Conservation (phyloP, 1,284 basidiomycete species). For the Vanrija pseudolonga region DNA sequence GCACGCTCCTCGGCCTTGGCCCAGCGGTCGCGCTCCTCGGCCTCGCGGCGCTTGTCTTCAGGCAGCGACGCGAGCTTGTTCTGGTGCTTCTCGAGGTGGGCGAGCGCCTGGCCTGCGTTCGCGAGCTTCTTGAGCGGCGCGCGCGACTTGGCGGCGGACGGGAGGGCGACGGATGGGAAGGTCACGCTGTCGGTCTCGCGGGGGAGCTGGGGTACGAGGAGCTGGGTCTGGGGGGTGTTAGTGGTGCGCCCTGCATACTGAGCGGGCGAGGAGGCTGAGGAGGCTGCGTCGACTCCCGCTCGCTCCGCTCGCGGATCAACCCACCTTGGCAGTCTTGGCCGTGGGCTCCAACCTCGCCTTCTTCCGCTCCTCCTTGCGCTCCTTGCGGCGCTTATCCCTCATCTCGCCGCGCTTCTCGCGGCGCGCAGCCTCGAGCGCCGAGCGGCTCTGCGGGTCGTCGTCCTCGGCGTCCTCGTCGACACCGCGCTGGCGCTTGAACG, state of each 20-base stretch:
- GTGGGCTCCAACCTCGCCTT: slow-evolving; percentile 52
- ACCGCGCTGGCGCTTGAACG: slow-evolving; percentile 57
- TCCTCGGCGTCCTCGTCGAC: slow-evolving; percentile 44
- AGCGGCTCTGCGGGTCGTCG: slow-evolving; percentile 53
- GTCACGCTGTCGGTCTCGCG: slow-evolving; percentile 56
- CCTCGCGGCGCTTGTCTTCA: slow-evolving; percentile 70
- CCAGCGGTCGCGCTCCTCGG: slow-evolving; percentile 77
- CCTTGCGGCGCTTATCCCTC: slow-evolving; percentile 74
- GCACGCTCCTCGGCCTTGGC: slow-evolving; percentile 77
- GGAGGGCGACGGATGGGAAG: slow-evolving; percentile 62
- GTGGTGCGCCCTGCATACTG: too few relatives aligned
- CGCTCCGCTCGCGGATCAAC: slow-evolving; percentile 3
- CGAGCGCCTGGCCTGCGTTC: slow-evolving; percentile 77
- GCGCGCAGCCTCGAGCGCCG: slow-evolving; percentile 75
- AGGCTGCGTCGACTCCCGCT: slow-evolving; percentile 5
- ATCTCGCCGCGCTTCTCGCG: slow-evolving; percentile 70
- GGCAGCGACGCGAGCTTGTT: slow-evolving; percentile 67
- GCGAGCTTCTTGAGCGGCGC: slow-evolving; percentile 58
- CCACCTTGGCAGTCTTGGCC: slow-evolving; percentile 43
- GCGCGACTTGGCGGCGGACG: slow-evolving; percentile 51
- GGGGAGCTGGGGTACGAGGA: slow-evolving; percentile 58
- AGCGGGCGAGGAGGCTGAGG: background rate
- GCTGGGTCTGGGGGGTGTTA: slow-evolving; percentile 49
- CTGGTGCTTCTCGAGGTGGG: slow-evolving; percentile 69
- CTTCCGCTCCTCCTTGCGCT: slow-evolving; percentile 74